A percentile compares a stretch with the other conserved stretches of the same genome.
phyloP scores from a whole-genome alignment of 163 green algal species.

The Chlamydomonas reinhardtii region DNA sequence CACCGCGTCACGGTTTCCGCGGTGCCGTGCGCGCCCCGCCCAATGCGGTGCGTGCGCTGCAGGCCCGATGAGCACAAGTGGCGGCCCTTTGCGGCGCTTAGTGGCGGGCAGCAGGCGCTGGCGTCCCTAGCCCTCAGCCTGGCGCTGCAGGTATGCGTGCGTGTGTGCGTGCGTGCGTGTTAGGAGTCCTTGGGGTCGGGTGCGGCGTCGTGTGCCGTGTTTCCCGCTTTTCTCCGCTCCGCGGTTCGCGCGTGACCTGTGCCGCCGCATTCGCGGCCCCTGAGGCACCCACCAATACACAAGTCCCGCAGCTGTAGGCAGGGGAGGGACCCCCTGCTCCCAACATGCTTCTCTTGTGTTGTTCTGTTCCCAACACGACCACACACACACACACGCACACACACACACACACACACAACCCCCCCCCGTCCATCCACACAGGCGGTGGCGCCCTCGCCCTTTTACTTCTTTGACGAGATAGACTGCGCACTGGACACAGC shows the following conservation, averaged over 20 bases:
- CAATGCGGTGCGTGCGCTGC: not conserved
- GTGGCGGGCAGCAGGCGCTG: constrained; percentile 87
- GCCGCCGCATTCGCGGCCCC: too few species aligned
- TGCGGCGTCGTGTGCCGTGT: too few species aligned
- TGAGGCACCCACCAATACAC: too few species aligned
- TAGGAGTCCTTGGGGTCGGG: too few species aligned
- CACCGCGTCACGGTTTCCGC: not conserved
- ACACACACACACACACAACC: not conserved
- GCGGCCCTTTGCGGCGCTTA: constrained; percentile 77
- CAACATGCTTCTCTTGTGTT: too few species aligned
- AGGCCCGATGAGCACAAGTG: constrained; percentile 78
- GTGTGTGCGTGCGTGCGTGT: not conserved
- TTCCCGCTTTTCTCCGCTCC: too few species aligned
- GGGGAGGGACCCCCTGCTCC: too few species aligned
- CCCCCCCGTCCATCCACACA: constrained; percentile 51
- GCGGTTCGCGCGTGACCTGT: too few species aligned
- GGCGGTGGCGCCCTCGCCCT: constrained; percentile 80
- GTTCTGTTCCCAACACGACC: too few species aligned
- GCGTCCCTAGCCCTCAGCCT: constrained; percentile 84
- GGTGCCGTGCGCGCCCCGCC: not conserved
- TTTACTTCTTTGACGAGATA: constrained; percentile 86
- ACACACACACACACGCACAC: too few species aligned
- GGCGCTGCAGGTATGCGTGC: constrained; percentile 58
- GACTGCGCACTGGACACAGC: constrained; percentile 85
- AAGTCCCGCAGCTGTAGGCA: too few species aligned